phyloP scores from a whole-genome alignment of 345 rosid species.

The Anastatica hierochuntica region DNA sequence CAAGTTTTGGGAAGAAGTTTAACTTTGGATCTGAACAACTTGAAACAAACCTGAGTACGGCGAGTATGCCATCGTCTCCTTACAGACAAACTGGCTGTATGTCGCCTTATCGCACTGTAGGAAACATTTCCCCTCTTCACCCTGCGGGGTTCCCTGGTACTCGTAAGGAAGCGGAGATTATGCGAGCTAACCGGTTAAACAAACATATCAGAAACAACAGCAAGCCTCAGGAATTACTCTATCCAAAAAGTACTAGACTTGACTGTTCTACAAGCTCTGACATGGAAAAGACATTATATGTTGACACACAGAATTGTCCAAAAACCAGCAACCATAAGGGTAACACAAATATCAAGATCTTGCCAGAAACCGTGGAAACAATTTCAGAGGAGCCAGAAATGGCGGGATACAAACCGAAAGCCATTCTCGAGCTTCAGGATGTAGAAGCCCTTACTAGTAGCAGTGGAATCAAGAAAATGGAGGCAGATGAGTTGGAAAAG shows the following conservation, averaged over 20 bases:
- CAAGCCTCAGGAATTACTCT: slow-evolving; percentile 42
- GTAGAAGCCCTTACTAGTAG: slow-evolving; percentile 14
- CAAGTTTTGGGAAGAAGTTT: slow-evolving; percentile 30
- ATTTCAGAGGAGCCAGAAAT: too few relatives aligned
- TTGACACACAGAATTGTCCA: slow-evolving; percentile 38
- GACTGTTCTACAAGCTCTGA: slow-evolving; percentile 35
- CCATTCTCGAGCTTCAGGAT: too few relatives aligned
- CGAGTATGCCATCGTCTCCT: slow-evolving; percentile 46
- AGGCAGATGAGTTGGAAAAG: slow-evolving; percentile 22
- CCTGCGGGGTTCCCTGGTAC: slow-evolving; percentile 40
- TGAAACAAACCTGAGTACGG: slow-evolving; percentile 18
- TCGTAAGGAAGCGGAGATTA: slow-evolving; percentile 50
- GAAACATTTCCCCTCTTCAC: slow-evolving; percentile 49
- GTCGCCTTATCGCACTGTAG: slow-evolving; percentile 52
- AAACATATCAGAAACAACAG: slow-evolving; percentile 26
- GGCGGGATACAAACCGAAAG: too few relatives aligned
- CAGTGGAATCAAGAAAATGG: slow-evolving; percentile 10
- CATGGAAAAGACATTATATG: slow-evolving; percentile 50
- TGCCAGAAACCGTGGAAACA: background rate
- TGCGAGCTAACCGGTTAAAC: slow-evolving; percentile 36
- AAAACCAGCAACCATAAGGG: slow-evolving; percentile 8
- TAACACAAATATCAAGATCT: slow-evolving; percentile 28
- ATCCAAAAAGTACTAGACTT: slow-evolving; percentile 27
- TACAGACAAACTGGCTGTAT: slow-evolving; percentile 37
- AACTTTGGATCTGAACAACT: slow-evolving; percentile 34